Evolutionary conservation across 2,329 filamentous ascomycete species (phyloP).

Genomic region (Plenodomus tracheiphilus): DNA sequence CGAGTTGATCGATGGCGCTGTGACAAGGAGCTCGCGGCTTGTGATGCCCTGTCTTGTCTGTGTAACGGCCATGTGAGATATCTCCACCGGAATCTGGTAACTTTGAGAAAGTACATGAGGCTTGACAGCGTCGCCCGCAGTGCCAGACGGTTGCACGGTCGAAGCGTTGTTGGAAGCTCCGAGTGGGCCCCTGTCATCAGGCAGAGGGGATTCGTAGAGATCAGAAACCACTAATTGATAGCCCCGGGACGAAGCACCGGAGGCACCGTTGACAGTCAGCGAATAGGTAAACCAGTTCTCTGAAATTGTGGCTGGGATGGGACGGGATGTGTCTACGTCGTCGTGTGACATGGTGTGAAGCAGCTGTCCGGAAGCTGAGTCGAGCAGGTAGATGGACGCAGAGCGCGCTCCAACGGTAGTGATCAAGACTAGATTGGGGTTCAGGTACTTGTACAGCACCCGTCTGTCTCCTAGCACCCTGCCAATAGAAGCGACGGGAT

Average conservation of each 20-base stretch:
- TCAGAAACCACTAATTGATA: conserved; percentile 86
- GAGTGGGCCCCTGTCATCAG: conserved; percentile 84
- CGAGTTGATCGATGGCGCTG: conserved; percentile 71
- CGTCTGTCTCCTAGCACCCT: conserved; percentile 87
- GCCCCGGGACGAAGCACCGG: conserved; percentile 67
- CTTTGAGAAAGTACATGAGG: conserved; percentile 80
- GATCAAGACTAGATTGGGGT: conserved; percentile 80
- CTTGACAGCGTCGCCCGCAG: conserved; percentile 59
- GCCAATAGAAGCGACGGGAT: conserved; percentile 92
- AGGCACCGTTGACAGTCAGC: conserved; percentile 60
- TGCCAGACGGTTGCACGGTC: conserved; percentile 67
- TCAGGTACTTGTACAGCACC: conserved; percentile 98
- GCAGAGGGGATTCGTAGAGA: conserved; percentile 80
- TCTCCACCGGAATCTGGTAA: conserved; percentile 77
- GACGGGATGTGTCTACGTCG: conserved; percentile 73
- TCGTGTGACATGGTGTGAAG: conserved; percentile 71
- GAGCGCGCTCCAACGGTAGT: conserved; percentile 63
- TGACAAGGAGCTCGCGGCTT: conserved; percentile 77
- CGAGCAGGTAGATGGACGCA: conserved; percentile 77
- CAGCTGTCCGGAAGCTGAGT: conserved; percentile 81
- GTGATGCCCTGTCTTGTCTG: conserved; percentile 92
- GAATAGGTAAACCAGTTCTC: conserved; percentile 97
- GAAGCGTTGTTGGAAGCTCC: conserved; percentile 74
- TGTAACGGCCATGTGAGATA: conserved; percentile 79
- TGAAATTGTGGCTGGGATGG: conserved; percentile 76